phyloP scores from a whole-genome alignment of 2,329 filamentous ascomycete species.

The Rhytidhysteron rufulum region DNA sequence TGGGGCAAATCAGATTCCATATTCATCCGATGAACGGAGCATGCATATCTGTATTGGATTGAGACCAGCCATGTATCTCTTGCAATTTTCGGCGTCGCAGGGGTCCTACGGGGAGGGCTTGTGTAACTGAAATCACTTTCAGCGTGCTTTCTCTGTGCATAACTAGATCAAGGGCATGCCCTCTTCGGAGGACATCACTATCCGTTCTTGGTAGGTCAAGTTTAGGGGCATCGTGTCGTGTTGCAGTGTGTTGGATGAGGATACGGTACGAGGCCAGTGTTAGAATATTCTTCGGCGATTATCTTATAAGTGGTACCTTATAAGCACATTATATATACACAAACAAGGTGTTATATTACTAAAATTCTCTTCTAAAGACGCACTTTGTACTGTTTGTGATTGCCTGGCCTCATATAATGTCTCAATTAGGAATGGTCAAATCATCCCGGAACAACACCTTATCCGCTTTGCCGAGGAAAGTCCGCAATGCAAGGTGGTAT shows the following conservation, averaged over 20 bases:
- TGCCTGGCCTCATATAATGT: no score
- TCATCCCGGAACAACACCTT: neutral
- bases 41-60: slow-evolving; percentile 2
- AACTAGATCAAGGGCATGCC: slow-evolving; percentile 3
- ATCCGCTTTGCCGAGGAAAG: neutral
- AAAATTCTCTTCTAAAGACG: no score
- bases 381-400: no score
- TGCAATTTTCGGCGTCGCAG: slow-evolving; percentile 2
- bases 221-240: slow-evolving; percentile 1
- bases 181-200: neutral
- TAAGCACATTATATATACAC: no score
- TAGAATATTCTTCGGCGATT: slow-evolving; percentile 3
- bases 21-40: slow-evolving; percentile 51
- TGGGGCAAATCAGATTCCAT: slow-evolving; percentile 61
- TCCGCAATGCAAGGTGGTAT: neutral
- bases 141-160: slow-evolving; percentile 8
- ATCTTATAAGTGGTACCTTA: no score
- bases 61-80: neutral
- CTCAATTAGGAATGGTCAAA: no score
- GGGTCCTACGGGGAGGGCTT: neutral
- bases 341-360: no score
- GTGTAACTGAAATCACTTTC: slow-evolving; percentile 1
- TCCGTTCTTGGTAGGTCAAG: slow-evolving; percentile 2
- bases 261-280: neutral
- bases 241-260: neutral